Conservation (phyloP, 2,329 filamentous ascomycete species). For the Cordyceps militaris region DNA sequence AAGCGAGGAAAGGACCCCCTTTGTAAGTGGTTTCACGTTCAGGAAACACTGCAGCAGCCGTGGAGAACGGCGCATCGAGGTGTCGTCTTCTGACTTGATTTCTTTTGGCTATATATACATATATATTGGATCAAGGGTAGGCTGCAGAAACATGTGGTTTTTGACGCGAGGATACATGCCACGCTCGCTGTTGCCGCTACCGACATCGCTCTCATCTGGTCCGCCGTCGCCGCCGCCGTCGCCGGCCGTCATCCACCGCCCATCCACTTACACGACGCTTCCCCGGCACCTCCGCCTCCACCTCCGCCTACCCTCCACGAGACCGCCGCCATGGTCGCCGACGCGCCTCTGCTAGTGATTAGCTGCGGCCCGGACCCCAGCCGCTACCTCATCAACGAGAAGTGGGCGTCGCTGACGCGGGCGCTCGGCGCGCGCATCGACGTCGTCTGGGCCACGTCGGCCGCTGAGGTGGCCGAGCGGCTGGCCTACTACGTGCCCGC, state of each 20-base stretch:
- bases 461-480: background rate
- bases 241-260: background rate
- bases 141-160: background rate
- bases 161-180: background rate
- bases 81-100: background rate
- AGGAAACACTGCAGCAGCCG: background rate
- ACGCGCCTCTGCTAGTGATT: background rate
- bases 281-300: background rate
- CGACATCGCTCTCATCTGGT: background rate
- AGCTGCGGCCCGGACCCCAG: background rate
- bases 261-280: background rate
- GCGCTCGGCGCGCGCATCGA: background rate
- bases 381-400: background rate
- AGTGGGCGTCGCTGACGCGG: background rate
- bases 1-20: too few relatives aligned
- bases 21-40: background rate
- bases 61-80: background rate
- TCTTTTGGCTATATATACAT: background rate
- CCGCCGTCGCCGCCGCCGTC: slow-evolving; percentile 25
- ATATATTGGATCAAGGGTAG: background rate
- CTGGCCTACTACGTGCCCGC: background rate
- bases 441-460: background rate
- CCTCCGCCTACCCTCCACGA: background rate
- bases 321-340: background rate
- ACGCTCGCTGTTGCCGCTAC: background rate